phyloP scores from a whole-genome alignment of 2,329 filamentous ascomycete genomes.

The Lasiodiplodia hormozganensis region DNA sequence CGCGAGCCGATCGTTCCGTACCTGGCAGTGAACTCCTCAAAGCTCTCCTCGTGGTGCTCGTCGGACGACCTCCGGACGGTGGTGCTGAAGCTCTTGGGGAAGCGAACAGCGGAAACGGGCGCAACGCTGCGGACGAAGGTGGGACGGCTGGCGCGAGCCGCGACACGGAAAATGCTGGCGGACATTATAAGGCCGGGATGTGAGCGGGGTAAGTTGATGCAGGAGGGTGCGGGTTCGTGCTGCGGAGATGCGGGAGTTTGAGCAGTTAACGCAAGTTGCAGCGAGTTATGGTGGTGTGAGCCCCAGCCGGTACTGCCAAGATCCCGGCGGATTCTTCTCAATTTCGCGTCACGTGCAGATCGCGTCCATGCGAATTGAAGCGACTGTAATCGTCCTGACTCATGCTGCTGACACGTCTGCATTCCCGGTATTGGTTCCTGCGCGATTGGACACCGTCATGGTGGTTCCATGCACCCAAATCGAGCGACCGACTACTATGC shows the following conservation, averaged over 20 bases:
- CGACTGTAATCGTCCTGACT: constrained; percentile 13
- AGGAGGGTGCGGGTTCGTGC: constrained; percentile 36
- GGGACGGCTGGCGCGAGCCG: constrained; percentile 67
- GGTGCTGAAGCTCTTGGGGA: constrained; percentile 56
- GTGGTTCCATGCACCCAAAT: constrained; percentile 11
- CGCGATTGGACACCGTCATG: constrained; percentile 14
- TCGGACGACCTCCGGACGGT: constrained; percentile 48
- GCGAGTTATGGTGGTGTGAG: constrained; percentile 29
- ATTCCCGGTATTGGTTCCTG: constrained; percentile 13
- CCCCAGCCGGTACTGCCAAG: constrained; percentile 8
- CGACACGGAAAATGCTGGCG: constrained; percentile 72
- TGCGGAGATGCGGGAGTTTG: constrained; percentile 33
- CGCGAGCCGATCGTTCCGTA: constrained; percentile 56
- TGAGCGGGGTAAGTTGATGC: constrained; percentile 29
- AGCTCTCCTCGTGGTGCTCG: constrained; percentile 90
- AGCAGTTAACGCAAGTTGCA: constrained; percentile 25
- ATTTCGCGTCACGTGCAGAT: constrained; percentile 21
- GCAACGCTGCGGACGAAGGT: constrained; percentile 62
- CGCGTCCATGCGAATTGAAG: constrained; percentile 13
- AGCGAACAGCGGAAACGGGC: constrained; percentile 47
- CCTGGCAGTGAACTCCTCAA: constrained; percentile 98
- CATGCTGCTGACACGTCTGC: constrained; percentile 25
- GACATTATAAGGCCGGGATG: constrained; percentile 61
- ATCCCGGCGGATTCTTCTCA: constrained; percentile 21
- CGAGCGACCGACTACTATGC: constrained; percentile 16